Percentiles rank a stretch among this genome's conserved stretches.
These are phyloP conservation scores for Phytophthora boehmeriae DNA, from an alignment of 352 stramenopile species.

Conservation along the genomic window DNA sequence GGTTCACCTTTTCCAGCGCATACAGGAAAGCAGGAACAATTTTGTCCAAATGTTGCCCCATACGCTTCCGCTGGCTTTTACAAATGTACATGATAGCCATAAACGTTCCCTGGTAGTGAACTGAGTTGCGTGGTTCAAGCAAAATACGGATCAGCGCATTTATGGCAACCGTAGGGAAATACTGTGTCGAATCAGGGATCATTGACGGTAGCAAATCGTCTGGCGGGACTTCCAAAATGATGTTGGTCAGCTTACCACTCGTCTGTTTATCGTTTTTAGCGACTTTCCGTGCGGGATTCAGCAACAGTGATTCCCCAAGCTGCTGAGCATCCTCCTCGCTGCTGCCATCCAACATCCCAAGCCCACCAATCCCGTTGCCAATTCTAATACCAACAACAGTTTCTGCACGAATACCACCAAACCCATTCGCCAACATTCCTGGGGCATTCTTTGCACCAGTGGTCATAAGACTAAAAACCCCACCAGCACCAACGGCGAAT, in stretches of 20 bases:
- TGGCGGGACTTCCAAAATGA: conserved; percentile 67
- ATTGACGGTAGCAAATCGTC: conserved; percentile 84
- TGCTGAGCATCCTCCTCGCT: conserved; percentile 54
- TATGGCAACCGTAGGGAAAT: conserved; percentile 97
- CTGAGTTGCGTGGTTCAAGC: conserved; percentile 94
- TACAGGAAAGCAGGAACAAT: conserved; percentile 98
- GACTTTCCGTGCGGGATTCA: conserved; percentile 59
- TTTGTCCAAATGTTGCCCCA: conserved; percentile 95
- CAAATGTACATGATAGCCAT: conserved; percentile 99
- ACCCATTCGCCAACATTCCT: conserved; percentile 17
- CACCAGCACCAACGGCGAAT: conserved; percentile 39
- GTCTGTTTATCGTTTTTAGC: conserved; percentile 76
- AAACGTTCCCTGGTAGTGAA: conserved; percentile 97
- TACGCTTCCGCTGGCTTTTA: conserved; percentile 94
- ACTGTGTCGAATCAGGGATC: conserved; percentile 90
- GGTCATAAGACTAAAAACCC: conserved; percentile 32
- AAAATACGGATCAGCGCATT: conserved; percentile 98
- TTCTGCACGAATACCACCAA: conserved; percentile 13
- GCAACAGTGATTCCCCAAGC: conserved; percentile 50
- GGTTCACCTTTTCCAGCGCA: conserved; percentile 90
- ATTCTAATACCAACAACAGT: conserved; percentile 43
- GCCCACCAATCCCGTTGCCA: conserved; percentile 33
- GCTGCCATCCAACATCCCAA: conserved; percentile 37
- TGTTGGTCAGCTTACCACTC: conserved; percentile 65
- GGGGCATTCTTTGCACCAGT: conserved; percentile 14